Evolutionary conservation across 1,139 yeast species (phyloP).

Genomic region (Blastobotrys petasosporus): DNA sequence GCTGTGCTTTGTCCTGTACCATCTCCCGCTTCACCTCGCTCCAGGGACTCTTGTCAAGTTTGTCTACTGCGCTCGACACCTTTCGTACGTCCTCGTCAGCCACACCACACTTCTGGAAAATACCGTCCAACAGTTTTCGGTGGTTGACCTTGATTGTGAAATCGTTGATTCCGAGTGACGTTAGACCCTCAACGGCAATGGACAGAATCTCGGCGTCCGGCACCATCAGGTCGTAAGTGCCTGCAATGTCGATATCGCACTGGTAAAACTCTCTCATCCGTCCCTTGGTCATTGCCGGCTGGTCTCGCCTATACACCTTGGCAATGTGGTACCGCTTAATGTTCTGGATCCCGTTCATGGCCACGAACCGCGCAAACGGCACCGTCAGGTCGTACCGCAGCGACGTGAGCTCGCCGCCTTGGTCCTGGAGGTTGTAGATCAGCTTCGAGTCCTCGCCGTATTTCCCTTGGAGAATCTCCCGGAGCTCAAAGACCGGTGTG

Average conservation of each 20-base stretch:
- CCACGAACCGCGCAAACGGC: slow-evolving; percentile 95
- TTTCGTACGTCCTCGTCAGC: slow-evolving; percentile 88
- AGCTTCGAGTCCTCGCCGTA: slow-evolving; percentile 97
- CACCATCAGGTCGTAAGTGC: slow-evolving; percentile 85
- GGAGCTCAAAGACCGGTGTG: slow-evolving; percentile 92
- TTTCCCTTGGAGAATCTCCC: slow-evolving; percentile 93
- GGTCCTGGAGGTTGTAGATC: slow-evolving; percentile 92
- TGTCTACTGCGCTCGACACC: slow-evolving; percentile 92
- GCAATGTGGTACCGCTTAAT: slow-evolving; percentile 96
- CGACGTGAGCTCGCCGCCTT: slow-evolving; percentile 96
- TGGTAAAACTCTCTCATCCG: slow-evolving; percentile 99
- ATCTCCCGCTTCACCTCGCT: slow-evolving; percentile 87
- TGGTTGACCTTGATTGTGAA: slow-evolving; percentile 90
- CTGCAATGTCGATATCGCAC: slow-evolving; percentile 97
- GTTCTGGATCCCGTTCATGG: slow-evolving; percentile 82
- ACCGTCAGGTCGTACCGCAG: slow-evolving; percentile 94
- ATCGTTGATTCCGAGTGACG: slow-evolving; percentile 74
- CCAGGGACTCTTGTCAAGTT: slow-evolving; percentile 94
- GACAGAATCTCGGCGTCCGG: slow-evolving; percentile 90
- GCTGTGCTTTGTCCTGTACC: slow-evolving; percentile 81
- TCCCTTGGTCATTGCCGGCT: slow-evolving; percentile 99
- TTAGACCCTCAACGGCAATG: slow-evolving; percentile 76
- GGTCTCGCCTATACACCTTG: slow-evolving; percentile 96
- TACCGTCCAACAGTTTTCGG: slow-evolving; percentile 92
- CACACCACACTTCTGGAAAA: slow-evolving; percentile 92